These are phyloP conservation scores for Diaporthe ilicicola DNA, from an alignment of 2,329 filamentous ascomycete genomes.

Conservation along the genomic window DNA sequence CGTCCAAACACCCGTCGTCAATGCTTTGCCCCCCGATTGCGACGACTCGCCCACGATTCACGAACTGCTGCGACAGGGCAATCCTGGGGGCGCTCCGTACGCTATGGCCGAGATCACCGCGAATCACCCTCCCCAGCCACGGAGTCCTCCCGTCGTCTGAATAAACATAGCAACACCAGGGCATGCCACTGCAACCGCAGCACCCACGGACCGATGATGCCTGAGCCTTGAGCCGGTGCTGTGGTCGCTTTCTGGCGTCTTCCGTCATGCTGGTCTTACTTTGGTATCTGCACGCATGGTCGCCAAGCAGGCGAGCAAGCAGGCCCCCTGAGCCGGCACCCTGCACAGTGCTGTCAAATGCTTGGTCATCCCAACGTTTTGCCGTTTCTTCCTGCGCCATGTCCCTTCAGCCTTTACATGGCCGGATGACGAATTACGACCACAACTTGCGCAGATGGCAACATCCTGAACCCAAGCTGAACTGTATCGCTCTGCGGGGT, in stretches of 20 bases:
- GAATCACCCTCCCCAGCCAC: constrained; percentile 13
- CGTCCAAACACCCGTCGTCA: neutral
- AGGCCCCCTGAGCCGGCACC: neutral
- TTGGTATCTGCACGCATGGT: neutral
- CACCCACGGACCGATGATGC: neutral
- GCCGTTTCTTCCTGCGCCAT: neutral
- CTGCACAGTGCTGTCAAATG: neutral
- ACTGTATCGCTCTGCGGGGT: neutral
- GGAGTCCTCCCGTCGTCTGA: constrained; percentile 1
- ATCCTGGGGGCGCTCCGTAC: neutral
- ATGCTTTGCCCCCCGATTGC: neutral
- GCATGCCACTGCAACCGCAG: neutral
- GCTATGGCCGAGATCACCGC: neutral
- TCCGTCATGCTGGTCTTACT: constrained; percentile 5
- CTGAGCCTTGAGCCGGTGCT: neutral
- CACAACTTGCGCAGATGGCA: constrained; percentile 8
- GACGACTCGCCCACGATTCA: constrained; percentile 14
- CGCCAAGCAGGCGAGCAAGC: constrained; percentile 6
- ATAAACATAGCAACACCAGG: constrained; percentile 8
- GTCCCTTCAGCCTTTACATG: neutral
- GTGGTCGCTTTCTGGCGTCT: constrained; percentile 1
- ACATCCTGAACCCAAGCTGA: neutral
- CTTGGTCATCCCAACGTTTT: constrained; percentile 1
- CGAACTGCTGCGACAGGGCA: constrained; percentile 10
- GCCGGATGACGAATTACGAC: constrained; percentile 1